Conservation (phyloP, 345 rosid genomes). For the Lepidium aucheri region DNA sequence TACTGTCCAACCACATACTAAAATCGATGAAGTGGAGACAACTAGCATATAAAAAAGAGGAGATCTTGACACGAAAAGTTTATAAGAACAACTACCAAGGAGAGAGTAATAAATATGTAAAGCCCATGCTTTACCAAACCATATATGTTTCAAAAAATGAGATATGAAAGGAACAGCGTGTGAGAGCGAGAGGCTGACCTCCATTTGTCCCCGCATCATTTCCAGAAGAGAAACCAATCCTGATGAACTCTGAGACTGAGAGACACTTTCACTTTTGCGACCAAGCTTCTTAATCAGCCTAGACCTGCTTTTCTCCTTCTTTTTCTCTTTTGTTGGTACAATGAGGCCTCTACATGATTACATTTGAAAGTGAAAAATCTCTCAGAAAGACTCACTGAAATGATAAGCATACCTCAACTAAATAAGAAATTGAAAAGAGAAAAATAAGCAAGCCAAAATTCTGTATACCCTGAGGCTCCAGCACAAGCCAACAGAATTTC, state of each 20-base stretch:
- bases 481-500: constrained; percentile 95
- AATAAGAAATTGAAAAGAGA: constrained; percentile 5
- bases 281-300: constrained; percentile 91
- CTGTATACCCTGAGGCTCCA: constrained; percentile 85
- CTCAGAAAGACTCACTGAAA: neutral
- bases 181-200: constrained; percentile 40
- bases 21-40: neutral
- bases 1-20: constrained; percentile 5
- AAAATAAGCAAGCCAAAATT: neutral
- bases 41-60: neutral
- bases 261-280: constrained; percentile 54
- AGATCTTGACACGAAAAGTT: neutral
- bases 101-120: neutral
- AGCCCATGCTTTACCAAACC: neutral
- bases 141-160: neutral
- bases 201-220: constrained; percentile 91
- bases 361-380: neutral
- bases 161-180: constrained; percentile 5
- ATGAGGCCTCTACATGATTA: constrained; percentile 62
- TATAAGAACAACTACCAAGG: neutral
- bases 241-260: constrained; percentile 55
- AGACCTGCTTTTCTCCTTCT: constrained; percentile 70
- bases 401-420: neutral
- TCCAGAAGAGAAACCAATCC: constrained; percentile 83
- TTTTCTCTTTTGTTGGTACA: constrained; percentile 85